Base-by-base conservation (phyloP, 768 basidiomycete species). In the Polyporus arcularius region DNA sequence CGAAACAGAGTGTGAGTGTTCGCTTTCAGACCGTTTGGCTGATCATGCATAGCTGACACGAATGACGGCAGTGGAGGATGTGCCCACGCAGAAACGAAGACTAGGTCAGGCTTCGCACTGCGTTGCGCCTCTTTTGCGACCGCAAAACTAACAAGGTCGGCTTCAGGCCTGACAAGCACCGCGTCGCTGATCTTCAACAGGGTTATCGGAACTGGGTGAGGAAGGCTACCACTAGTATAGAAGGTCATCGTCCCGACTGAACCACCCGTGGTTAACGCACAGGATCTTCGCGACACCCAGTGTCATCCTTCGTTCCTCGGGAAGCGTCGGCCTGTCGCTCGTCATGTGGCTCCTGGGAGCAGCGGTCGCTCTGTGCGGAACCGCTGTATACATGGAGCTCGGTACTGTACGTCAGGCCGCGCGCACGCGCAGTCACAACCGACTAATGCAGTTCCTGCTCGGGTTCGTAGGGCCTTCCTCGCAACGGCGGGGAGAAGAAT, bases 231-330 rank as follows among this genome's bases (percentile, higher is more conserved):
- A 16, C 35, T 16, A 14, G 39, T 50, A 28, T 38, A 8, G 28
- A 38, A 41, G 35, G 26, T n/a, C 18, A 18, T 18, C 16, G 31
- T 26, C 12, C 15, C 18, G 42, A 16, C 31, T 18, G 38, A 21
- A n/a, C 31, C n/a, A 5, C 10, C 53, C 51, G 32, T 35, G 21
- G 50, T 26, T 15, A 32, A 3, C 30, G 14, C 38, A 5, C 50
- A 90, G 89, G 12, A 88, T 90, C 49, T 90, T 87, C 68, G 87
- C 86, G 12, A 85, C 87, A 0, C 87, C 89, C 0, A 84, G 87
- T 50, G 79, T 86, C 30, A 88, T 90, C 52, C 75, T 90, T 18
- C 82, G 68, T 41, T 76, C 85, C 0, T 84, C 87, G 0, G 89
- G 89, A 5, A 90, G 89, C 57, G 84, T 89, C 1, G 89, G 88